Evolutionary conservation across 352 stramenopile species (phyloP), one percentile per base, ranked within the genome.

Genomic region (Pythium guiyangense): DNA sequence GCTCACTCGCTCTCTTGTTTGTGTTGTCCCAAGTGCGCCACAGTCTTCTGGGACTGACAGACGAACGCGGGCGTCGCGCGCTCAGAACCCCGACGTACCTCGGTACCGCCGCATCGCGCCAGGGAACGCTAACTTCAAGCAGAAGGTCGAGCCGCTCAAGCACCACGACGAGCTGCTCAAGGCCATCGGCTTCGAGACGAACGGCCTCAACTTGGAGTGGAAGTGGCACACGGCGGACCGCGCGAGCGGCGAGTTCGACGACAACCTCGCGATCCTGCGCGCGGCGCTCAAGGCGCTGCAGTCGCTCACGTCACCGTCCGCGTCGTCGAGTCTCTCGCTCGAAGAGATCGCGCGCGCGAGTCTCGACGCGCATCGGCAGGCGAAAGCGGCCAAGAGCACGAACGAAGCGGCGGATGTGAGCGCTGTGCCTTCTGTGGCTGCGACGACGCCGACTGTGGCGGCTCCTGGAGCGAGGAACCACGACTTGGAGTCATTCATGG

Each of bases 91-190:
- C 4, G 81, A 90, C 48, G 79, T 93, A 10, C 83, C 83, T 61
- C 83, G 83, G 11, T 93, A 93, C 59, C 83, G 83, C 20, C 80
- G 81, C 43, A 91, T 93, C 54, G 77, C 83, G 3, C 69, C 69
- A 26, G 83, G 79, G 12, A 93, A 93, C 47, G 75, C 75, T 4
- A 93, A 93, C 51, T 93, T 89, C 57, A 93, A 91, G 66, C 79
- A 90, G 49, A 92, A 93, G 58, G 86, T 93, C 46, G 79, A 90
- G 57, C 83, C 80, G 2, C 69, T 93, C 15, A 71, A 88, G 80
- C 75, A 93, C 48, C 79, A 93, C 44, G 73, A 86, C 27, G 79
- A 87, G 31, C 52, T 93, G 55, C 75, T 93, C 25, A 79, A 85
- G 52, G 76, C 79, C 27, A 90, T 93, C 50, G 83, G 83, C 0